These are phyloP conservation scores for Copromyces sp. DNA, from an alignment of 495 filamentous ascomycete species.

Conservation along the genomic window DNA sequence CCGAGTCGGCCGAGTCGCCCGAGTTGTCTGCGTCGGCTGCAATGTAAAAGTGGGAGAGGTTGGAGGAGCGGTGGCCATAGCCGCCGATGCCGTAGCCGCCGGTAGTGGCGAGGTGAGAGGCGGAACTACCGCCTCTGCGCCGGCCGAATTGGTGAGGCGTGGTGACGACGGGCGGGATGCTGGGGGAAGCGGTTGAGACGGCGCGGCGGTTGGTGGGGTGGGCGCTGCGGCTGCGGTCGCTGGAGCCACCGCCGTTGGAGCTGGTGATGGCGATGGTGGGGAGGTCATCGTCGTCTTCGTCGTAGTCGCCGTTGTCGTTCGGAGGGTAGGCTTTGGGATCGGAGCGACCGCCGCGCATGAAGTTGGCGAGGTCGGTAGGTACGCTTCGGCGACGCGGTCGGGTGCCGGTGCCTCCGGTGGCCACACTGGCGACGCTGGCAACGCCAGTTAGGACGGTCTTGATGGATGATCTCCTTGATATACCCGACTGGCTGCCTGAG, in stretches of 20 bases:
- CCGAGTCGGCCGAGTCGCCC: neutral
- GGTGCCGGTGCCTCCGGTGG: neutral
- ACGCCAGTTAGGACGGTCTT: neutral
- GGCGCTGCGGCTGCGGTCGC: neutral
- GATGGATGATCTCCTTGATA: neutral
- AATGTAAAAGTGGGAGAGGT: neutral
- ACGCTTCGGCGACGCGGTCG: constrained; percentile 9
- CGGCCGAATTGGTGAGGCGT: neutral
- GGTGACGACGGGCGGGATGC: neutral
- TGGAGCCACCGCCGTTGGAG: neutral
- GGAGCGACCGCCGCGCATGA: constrained; percentile 1
- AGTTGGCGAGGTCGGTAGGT: constrained; percentile 15
- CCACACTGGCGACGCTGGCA: neutral
- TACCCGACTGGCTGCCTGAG: neutral
- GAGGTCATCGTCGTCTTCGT: constrained; percentile 8
- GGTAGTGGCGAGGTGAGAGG: neutral
- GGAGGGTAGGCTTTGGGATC: constrained; percentile 10
- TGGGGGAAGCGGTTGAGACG: neutral
- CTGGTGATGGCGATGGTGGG: neutral
- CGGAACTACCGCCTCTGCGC: neutral
- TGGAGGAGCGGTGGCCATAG: neutral
- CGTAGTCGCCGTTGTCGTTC: neutral
- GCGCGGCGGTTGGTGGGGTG: neutral
- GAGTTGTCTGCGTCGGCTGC: neutral
- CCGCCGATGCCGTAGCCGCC: neutral